Evolutionary conservation across 495 filamentous ascomycete genomes (phyloP).

Genomic region (Talaromyces wortmannii): DNA sequence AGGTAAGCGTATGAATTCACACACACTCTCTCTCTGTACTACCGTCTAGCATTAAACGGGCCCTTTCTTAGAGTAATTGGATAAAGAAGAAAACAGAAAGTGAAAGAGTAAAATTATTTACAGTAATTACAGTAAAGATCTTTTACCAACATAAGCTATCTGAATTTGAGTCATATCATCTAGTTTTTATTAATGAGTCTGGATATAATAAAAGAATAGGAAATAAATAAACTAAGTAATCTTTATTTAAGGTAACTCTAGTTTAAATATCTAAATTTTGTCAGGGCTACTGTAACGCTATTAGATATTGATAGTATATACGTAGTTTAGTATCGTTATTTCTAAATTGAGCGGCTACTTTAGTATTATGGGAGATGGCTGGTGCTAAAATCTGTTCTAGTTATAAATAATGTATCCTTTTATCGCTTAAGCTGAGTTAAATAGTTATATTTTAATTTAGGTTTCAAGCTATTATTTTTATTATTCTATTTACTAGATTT

Average conservation of each 20-base stretch:
- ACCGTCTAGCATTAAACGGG: not conserved
- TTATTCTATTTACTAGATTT: too few relatives aligned
- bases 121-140: too few relatives aligned
- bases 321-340: constrained; percentile 17
- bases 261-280: constrained; percentile 16
- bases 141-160: constrained; percentile 19
- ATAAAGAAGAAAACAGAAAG: not conserved
- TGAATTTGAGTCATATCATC: constrained; percentile 12
- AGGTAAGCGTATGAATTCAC: too few relatives aligned
- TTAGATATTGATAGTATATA: constrained; percentile 25
- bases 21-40: too few relatives aligned
- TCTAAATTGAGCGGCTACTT: constrained; percentile 20
- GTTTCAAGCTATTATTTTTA: constrained; percentile 14
- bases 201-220: constrained; percentile 17
- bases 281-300: constrained; percentile 17
- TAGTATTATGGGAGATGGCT: constrained; percentile 19
- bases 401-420: constrained; percentile 27
- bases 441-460: constrained; percentile 17
- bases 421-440: constrained; percentile 17
- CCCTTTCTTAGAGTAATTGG: not conserved
- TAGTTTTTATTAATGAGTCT: constrained; percentile 21
- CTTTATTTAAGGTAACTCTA: constrained; percentile 15
- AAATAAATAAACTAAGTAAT: constrained; percentile 10
- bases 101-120: not conserved
- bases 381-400: constrained; percentile 23